phyloP scores from a whole-genome alignment of 495 filamentous ascomycete species.

The Podospora fimiseda region DNA sequence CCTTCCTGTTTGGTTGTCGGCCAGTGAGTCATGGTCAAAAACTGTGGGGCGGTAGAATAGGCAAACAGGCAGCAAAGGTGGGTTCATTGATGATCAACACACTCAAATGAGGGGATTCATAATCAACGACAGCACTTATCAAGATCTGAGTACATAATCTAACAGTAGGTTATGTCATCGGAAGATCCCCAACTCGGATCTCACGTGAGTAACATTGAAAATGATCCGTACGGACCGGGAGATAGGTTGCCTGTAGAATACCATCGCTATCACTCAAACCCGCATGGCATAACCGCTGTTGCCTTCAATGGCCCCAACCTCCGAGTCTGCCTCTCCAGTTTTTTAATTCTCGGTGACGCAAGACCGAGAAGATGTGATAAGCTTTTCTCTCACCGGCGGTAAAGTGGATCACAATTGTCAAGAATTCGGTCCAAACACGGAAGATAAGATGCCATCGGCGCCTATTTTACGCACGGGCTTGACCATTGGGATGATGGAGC shows the following conservation, averaged over 20 bases:
- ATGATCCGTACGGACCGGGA: neutral
- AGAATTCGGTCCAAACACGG: neutral
- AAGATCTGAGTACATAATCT: neutral
- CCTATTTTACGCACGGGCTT: neutral
- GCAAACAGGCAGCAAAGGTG: neutral
- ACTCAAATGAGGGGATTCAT: neutral
- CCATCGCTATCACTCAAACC: neutral
- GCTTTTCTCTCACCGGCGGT: neutral
- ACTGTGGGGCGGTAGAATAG: neutral
- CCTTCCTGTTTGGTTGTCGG: neutral
- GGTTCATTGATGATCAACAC: neutral
- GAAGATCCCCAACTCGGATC: neutral
- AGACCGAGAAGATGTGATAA: neutral
- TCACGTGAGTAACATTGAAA: neutral
- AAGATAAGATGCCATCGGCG: neutral
- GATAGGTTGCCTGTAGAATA: neutral
- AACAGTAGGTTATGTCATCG: neutral
- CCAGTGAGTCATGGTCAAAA: neutral
- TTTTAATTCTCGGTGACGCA: neutral
- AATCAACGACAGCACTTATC: neutral
- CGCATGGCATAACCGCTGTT: neutral
- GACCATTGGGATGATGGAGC: neutral
- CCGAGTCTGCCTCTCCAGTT: neutral
- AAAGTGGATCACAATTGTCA: neutral
- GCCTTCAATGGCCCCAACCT: neutral